Evolutionary conservation across 495 filamentous ascomycete species (phyloP).

Genomic region (Talaromyces wortmannii): DNA sequence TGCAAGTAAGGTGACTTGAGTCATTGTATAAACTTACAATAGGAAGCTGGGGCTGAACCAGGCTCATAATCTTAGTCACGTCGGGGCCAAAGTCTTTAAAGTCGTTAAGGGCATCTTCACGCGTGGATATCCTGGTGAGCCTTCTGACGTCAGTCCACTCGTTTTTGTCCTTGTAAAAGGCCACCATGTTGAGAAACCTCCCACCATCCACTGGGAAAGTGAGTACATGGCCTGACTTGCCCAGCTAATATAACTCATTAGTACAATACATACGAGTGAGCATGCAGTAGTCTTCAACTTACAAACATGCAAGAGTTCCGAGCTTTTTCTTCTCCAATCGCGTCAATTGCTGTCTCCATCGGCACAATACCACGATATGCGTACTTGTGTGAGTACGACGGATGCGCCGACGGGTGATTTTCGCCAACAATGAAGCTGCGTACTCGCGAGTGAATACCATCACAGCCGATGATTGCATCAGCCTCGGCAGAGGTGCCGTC

Average conservation of each 20-base stretch:
- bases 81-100: slow-evolving; percentile 32
- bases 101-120: slow-evolving; percentile 21
- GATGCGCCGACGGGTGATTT: slow-evolving; percentile 24
- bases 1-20: slow-evolving; percentile 3
- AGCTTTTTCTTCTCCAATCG: slow-evolving; percentile 41
- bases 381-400: slow-evolving; percentile 41
- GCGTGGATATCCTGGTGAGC: slow-evolving; percentile 19
- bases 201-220: slow-evolving; percentile 42
- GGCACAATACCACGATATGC: slow-evolving; percentile 45
- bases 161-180: slow-evolving; percentile 20
- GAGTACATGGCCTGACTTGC: slow-evolving; percentile 36
- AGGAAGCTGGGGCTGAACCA: slow-evolving; percentile 13
- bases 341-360: slow-evolving; percentile 40
- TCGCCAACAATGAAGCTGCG: slow-evolving; percentile 30
- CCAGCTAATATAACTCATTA: slow-evolving; percentile 22
- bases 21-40: slow-evolving; percentile 9
- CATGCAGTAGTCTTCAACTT: background rate
- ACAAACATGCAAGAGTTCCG: slow-evolving; percentile 30
- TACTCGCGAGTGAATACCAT: slow-evolving; percentile 51
- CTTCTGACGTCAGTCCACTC: slow-evolving; percentile 27
- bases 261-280: background rate
- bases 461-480: slow-evolving; percentile 48
- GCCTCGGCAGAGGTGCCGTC: slow-evolving; percentile 23
- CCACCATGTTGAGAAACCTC: slow-evolving; percentile 33
- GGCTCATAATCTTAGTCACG: slow-evolving; percentile 15